Conservation (phyloP, 305 asterid species). For the Fraxinus latifolia region DNA sequence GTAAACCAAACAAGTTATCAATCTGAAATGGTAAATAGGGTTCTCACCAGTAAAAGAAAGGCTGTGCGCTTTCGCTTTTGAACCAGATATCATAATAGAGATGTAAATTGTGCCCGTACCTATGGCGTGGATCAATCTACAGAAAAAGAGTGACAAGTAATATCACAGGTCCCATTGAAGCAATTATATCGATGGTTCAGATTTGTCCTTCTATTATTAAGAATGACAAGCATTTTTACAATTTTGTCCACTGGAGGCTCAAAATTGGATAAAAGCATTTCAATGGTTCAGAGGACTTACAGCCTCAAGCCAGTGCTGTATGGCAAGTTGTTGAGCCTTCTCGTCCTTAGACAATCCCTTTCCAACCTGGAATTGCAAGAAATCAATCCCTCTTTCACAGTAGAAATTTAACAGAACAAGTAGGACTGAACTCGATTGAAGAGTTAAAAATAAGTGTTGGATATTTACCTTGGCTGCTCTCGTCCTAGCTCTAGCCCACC, state of each 20-base stretch:
- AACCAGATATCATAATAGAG: constrained; percentile 48
- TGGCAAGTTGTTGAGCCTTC: constrained; percentile 51
- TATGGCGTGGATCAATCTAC: constrained; percentile 60
- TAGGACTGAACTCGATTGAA: not conserved
- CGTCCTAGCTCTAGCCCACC: constrained; percentile 46
- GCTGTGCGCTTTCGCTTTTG: constrained; percentile 39
- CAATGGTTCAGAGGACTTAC: constrained; percentile 30
- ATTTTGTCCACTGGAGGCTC: not conserved
- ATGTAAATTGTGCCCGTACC: constrained; percentile 53
- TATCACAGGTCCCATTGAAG: not conserved
- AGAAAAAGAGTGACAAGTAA: not conserved
- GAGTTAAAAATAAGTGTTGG: not conserved
- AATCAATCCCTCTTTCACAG: no score
- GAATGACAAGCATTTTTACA: no score
- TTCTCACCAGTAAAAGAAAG: constrained; percentile 65
- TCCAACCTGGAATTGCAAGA: constrained; percentile 33
- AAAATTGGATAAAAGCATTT: not conserved
- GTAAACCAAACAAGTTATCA: no score
- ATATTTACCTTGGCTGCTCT: constrained; percentile 43
- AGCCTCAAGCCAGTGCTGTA: constrained; percentile 66
- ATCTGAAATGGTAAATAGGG: not conserved
- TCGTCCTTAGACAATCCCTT: constrained; percentile 52
- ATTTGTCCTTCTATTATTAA: not conserved
- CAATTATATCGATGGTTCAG: not conserved
- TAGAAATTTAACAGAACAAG: no score